Evolutionary conservation across 2,329 filamentous ascomycete species (phyloP), one percentile per base, ranked within the genome.

Genomic region (Berkeleyomyces rouxiae): DNA sequence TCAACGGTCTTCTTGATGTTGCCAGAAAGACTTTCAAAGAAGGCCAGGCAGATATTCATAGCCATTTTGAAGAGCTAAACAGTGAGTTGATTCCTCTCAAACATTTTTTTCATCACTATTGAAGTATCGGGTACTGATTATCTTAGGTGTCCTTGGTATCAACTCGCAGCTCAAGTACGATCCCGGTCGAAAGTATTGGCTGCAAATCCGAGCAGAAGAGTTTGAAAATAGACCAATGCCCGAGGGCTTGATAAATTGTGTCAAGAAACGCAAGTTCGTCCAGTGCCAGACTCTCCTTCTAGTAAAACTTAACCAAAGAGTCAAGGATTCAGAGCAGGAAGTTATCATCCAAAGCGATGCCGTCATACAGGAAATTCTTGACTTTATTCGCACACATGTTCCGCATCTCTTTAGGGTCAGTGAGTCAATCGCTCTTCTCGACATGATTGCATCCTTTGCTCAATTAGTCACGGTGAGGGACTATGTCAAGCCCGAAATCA

Each of bases 1-100:
- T 93, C 49, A 90, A 89, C 68, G 88, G 88, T 2, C 80, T 96
- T 63, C 81, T 97, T 3, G 92, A 96, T 72, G 87, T 96, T 44
- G 88, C 90, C 42, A 82, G 91, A 4, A 86, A 90, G 68, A 90
- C 89, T 0, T 96, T 93, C 74, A 95, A 93, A 68, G 92, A 97
- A 71, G 83, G 87, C 1, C 93, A 85, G 4, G 82, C 86, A 58
- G 89, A 96, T 71, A 82, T 89, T 3, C 81, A 86, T 67, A 78
- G 86, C 60, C 82, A 92, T 70, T 78, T 92, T 2, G 78, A 82
- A 31, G 79, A 83, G 13, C 72, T 96, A 9, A 82, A 82, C 66
- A 77, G 88, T 87, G 72, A 63, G 75, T 66, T 7, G 7, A 58
- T 23, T 13, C 16, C 39, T 58, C 23, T 43, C 33, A 10, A 36